Evolutionary conservation across 441 rosid species (phyloP).

Genomic region (Adansonia gregorii): DNA sequence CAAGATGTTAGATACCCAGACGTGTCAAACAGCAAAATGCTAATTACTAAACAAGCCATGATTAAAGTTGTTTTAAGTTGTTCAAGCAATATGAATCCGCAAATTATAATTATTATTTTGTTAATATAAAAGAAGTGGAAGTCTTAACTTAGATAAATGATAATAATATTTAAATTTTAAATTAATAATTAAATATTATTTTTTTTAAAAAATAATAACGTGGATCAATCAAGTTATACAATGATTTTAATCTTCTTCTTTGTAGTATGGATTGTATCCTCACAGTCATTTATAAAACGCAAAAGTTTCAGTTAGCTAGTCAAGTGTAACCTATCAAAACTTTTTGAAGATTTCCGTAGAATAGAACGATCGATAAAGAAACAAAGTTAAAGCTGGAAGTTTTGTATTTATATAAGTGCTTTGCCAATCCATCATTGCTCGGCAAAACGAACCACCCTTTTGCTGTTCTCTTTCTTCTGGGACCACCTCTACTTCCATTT

Average conservation of each 20-base stretch:
- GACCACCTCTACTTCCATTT: not conserved
- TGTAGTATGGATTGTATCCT: not conserved
- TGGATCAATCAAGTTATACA: too few relatives aligned
- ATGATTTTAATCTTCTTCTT: not conserved
- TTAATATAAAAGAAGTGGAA: too few relatives aligned
- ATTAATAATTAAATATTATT: too few relatives aligned
- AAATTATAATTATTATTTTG: too few relatives aligned
- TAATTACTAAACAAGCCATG: not conserved
- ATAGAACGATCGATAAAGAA: slow-evolving; percentile 5
- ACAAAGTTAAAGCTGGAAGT: slow-evolving; percentile 21
- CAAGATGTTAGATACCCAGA: not conserved
- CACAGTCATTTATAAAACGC: slow-evolving; percentile 2
- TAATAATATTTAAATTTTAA: too few relatives aligned
- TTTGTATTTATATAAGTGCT: slow-evolving; percentile 12
- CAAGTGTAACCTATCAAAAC: slow-evolving; percentile 26
- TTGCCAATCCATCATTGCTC: slow-evolving; percentile 26
- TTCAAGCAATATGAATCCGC: not conserved
- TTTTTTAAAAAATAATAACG: too few relatives aligned
- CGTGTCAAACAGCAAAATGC: not conserved
- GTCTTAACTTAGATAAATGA: too few relatives aligned
- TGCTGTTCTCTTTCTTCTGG: not conserved
- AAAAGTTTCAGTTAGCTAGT: slow-evolving; percentile 25
- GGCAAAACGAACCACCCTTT: slow-evolving; percentile 15
- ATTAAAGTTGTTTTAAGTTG: not conserved
- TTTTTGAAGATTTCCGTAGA: slow-evolving; percentile 30